Conservation (phyloP, 495 filamentous ascomycete species). For the Talaromyces nanjingensis region DNA sequence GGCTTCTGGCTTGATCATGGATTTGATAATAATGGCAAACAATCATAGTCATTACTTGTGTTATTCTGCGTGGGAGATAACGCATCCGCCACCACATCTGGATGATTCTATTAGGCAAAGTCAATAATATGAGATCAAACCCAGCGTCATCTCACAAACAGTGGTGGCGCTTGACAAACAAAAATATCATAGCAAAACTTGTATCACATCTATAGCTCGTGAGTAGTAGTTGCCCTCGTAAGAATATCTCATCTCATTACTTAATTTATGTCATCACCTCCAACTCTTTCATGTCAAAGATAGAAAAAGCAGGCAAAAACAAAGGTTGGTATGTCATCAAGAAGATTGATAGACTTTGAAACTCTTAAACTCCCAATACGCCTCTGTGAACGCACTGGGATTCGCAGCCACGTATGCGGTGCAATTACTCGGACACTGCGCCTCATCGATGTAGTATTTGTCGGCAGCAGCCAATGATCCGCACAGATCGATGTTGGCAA, state of each 20-base stretch:
- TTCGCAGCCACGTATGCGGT: constrained; percentile 33
- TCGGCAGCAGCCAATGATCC: constrained; percentile 29
- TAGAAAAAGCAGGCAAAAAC: neutral
- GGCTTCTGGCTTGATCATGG: neutral
- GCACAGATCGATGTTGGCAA: constrained; percentile 47
- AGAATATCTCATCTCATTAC: neutral
- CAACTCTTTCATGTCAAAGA: neutral
- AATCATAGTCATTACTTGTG: neutral
- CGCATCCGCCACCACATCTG: neutral
- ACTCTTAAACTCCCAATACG: constrained; percentile 45
- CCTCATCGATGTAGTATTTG: constrained; percentile 31
- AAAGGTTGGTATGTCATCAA: neutral
- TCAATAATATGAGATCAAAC: neutral
- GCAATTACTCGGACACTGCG: constrained; percentile 37
- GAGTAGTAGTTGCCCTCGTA: neutral
- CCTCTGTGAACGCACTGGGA: constrained; percentile 29
- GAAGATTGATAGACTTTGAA: constrained; percentile 37
- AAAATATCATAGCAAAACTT: neutral
- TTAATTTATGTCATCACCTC: neutral
- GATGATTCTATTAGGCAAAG: neutral
- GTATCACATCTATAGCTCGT: neutral
- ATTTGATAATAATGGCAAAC: neutral
- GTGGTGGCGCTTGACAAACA: neutral
- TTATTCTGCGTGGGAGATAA: neutral
- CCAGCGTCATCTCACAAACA: neutral